phyloP scores from a whole-genome alignment of 2,329 filamentous ascomycete species.

The Trichoderma sp. region DNA sequence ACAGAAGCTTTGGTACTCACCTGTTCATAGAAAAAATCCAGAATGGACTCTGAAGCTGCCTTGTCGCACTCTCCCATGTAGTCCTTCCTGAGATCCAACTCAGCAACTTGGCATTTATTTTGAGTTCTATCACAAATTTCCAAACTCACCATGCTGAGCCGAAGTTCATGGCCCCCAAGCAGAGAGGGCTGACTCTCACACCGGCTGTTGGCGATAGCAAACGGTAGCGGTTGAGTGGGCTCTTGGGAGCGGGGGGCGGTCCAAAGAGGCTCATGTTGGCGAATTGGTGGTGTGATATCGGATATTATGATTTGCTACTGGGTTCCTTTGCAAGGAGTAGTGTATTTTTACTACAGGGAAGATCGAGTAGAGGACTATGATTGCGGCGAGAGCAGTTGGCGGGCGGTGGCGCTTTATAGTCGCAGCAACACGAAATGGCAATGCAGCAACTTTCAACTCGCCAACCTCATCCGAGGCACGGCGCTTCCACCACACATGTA shows the following conservation, averaged over 20 bases:
- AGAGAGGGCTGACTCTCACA: constrained; percentile 68
- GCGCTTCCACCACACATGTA: not conserved
- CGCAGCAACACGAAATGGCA: not conserved
- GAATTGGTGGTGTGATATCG: not conserved
- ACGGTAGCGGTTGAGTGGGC: constrained; percentile 66
- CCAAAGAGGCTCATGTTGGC: constrained; percentile 12
- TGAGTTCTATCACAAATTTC: not conserved
- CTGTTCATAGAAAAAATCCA: constrained; percentile 67
- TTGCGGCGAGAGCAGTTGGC: not conserved
- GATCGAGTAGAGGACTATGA: not conserved
- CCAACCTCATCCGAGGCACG: not conserved
- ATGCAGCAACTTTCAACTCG: not conserved
- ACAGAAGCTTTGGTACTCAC: constrained; percentile 37
- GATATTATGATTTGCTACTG: not conserved
- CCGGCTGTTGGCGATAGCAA: constrained; percentile 68
- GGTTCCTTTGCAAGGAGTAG: not conserved
- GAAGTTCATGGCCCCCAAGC: constrained; percentile 68
- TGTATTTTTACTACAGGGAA: not conserved
- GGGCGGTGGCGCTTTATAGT: constrained; percentile 14
- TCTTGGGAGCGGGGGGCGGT: constrained; percentile 53
- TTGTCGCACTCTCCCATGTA: constrained; percentile 69
- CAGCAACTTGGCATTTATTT: not conserved
- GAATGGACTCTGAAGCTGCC: constrained; percentile 62
- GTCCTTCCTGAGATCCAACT: constrained; percentile 45
- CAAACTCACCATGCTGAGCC: constrained; percentile 55